Base-by-base conservation (phyloP, 2,329 filamentous ascomycete genomes). In the Microsporum canis region DNA sequence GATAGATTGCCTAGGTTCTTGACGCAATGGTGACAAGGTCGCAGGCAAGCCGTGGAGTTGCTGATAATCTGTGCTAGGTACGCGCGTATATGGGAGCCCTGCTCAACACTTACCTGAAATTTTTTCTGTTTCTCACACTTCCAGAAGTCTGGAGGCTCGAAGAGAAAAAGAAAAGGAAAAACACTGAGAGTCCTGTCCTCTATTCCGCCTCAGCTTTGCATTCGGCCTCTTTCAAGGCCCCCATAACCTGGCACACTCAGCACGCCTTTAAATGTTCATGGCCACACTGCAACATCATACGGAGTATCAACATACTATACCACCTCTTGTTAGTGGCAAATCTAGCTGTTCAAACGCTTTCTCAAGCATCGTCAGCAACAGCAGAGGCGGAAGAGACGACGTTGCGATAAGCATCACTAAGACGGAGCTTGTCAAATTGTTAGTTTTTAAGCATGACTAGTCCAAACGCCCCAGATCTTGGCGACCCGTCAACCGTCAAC, bases 391-490 rank as follows among this genome's bases (percentile, higher is more conserved):
- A 23, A 8, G 6, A 36, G 31, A 36, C 51, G 51, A 55, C 12
- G 51, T 55, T 55, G 51, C 51, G 36, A 55, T 55, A 55, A 55
- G 51, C 51, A 47, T 55, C 51, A 51, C 45, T 23, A 51, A 51
- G 45, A 51, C 45, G 3, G 45, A 29, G 27, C 45, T 14, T 23
- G 17, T 23, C 17, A 33, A 43, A 43, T 6, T 5, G 12, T 23
- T 51, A 51, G 45, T 14, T 51, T 36, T 55, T 27, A 55, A 55
- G 51, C n/a, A 55, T 55, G 51, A 36, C 51, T 55, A 55, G 51
- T 31, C n/a, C 29, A 8, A 14, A 23, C 31, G 27, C 51, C 12
- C n/a, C 33, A 10, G 33, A 12, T 55, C 51, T 55, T 55, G 51
- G 51, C 51, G 17, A 23, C 51, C 3, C 51, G 1, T 14, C 31